Base-by-base conservation (phyloP, 208 protist genomes). In the Tritrichomonas foetus region DNA sequence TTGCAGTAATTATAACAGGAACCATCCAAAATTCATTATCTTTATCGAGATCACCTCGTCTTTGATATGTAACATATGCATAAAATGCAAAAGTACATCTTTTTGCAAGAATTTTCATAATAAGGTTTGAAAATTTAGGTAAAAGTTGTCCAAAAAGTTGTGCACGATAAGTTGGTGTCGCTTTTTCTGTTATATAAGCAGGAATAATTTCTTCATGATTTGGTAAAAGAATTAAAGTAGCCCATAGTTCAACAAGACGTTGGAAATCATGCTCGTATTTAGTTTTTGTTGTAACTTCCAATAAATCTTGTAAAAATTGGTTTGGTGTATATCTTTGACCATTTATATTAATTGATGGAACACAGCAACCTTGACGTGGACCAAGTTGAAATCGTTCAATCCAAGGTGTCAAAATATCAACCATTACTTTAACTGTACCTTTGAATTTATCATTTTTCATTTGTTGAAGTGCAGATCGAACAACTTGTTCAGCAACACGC, bases 51-150 rank as follows among this genome's bases (percentile, higher is more conserved):
- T 89, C 47, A 16, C 1, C 22, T 16, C 57, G 53, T 0, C 27
- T 20, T 50, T 89, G 78, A 47, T 55, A 89, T n/a, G 78, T 50
- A 39, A 89, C 47, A 89, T 55, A 89, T 39, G 78, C 78, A 39
- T 89, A 89, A 50, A 57, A 89, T 53, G 78, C 33, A 30, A 89
- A 89, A n/a, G 53, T 89, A 50, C 78, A 89, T 53, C 47, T 25
- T 49, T 89, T 44, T 22, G 30, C 78, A 14, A 89, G 39, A 47
- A 57, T 44, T 39, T 44, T 49, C 11, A n/a, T n/a, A n/a, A 69
- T 69, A 16, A 61, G 5, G 5, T 5, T 61, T 16, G 16, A 22
- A 22, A 16, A 61, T 61, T 61, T 61, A 22, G 5, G 11, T 22
- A 61, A 16, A 61, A 61, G 53, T 61, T 61, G 69, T 41, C 44